Percentiles rank a stretch among this genome's conserved stretches.
Evolutionary conservation across 768 basidiomycete species (phyloP).

Genomic region (Lyophyllum shimeji): DNA sequence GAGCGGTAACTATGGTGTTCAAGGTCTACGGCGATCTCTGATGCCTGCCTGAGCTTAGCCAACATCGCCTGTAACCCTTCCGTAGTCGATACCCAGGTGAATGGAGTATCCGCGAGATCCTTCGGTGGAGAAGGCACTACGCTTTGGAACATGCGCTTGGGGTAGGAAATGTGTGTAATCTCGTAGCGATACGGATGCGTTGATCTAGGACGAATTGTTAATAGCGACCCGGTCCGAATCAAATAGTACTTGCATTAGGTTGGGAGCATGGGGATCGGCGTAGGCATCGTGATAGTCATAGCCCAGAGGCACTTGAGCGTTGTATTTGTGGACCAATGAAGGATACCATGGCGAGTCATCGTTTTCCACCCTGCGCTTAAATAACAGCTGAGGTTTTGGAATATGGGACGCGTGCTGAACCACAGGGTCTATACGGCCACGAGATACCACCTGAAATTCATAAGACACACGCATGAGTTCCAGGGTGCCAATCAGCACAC

Average conservation of each 20-base stretch:
- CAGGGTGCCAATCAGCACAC: constrained; percentile 7
- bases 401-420: constrained; percentile 76
- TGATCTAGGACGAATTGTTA: constrained; percentile 23
- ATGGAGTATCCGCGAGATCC: constrained; percentile 64
- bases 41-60: constrained; percentile 56
- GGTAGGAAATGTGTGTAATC: constrained; percentile 72
- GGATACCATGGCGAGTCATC: constrained; percentile 66
- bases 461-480: constrained; percentile 9
- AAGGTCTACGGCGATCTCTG: constrained; percentile 89
- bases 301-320: constrained; percentile 82
- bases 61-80: constrained; percentile 63
- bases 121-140: constrained; percentile 50
- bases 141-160: constrained; percentile 61
- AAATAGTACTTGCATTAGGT: constrained; percentile 28
- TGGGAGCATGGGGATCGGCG: constrained; percentile 19
- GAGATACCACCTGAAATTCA: constrained; percentile 24
- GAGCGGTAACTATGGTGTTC: constrained; percentile 91
- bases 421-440: constrained; percentile 53
- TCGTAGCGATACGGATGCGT: constrained; percentile 87
- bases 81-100: constrained; percentile 68
- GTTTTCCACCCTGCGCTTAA: constrained; percentile 63
- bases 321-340: constrained; percentile 71
- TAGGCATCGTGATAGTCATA: constrained; percentile 43
- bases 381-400: constrained; percentile 78
- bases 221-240: background rate